Conservation (phyloP, 768 basidiomycete genomes). For the Pleurotus sapidus region DNA sequence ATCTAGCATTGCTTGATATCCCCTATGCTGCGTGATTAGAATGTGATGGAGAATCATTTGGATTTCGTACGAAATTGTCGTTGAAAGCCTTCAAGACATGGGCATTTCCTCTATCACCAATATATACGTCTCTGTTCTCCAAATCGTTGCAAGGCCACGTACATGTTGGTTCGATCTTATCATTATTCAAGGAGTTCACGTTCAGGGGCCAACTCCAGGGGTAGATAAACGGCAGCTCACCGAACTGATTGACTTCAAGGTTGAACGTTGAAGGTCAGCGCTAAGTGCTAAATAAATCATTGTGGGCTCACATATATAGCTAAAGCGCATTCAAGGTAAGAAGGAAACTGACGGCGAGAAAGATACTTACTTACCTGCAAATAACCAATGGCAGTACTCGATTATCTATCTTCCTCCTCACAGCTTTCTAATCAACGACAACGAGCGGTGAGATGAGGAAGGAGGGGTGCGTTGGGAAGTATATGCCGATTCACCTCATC, state of each 20-base stretch:
- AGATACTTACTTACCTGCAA: slow-evolving; percentile 33
- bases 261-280: slow-evolving; percentile 10
- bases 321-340: slow-evolving; percentile 13
- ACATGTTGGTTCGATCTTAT: slow-evolving; percentile 59
- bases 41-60: not conserved
- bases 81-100: slow-evolving; percentile 53
- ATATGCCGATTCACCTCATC: not conserved
- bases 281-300: not conserved
- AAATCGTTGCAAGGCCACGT: slow-evolving; percentile 9
- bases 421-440: slow-evolving; percentile 28
- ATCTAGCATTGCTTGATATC: slow-evolving; percentile 49
- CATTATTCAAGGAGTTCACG: not conserved
- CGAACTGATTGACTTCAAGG: slow-evolving; percentile 43
- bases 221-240: slow-evolving; percentile 18
- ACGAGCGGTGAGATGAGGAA: not conserved
- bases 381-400: slow-evolving; percentile 48
- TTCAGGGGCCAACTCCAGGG: not conserved
- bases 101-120: slow-evolving; percentile 45
- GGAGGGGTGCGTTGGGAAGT: no score
- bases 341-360: not conserved
- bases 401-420: slow-evolving; percentile 50
- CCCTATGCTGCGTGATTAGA: slow-evolving; percentile 27
- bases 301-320: slow-evolving; percentile 44
- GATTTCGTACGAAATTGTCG: slow-evolving; percentile 40
- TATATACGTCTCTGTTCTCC: not conserved